Evolutionary conservation across 176 grass and related monocot genomes (phyloP), one percentile per base, ranked within the genome.

Genomic region (Pharus latifolius): DNA sequence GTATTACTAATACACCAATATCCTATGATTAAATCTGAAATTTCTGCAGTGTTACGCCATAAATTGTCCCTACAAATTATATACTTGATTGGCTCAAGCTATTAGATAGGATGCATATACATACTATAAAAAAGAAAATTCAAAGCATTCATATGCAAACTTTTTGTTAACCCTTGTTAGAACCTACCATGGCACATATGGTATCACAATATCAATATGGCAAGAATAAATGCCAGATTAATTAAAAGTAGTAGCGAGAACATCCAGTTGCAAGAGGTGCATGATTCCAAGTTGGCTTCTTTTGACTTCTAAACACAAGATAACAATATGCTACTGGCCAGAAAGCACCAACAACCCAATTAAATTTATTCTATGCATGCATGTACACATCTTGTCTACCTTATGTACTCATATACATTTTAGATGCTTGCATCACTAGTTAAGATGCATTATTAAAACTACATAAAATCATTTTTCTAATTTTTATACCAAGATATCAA

Each of bases 301-400:
- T 51, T 56, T 69, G 70, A 62, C 47, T 61, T 63, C 13, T 46
- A 22, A 60, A 31, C 63, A 28, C 20, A 22, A 55, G 10, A 27
- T 61, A 37, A 0, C 41, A 14, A 41, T 58, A 48, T 63, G 62
- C 23, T 71, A 57, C 16, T 37, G 37, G 60, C 27, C 46, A 47
- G 69, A 50, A 77, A 67, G 65, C 50, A 22, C 3, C 31, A 16
- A 52, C 23, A 51, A 79, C 7, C 35, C 28, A 72, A 65, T 27
- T 37, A 37, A 27, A 27, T 51, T 59, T 32, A 34, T 29, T 43
- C 11, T 2, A 56, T 60, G 44, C 51, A 66, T 57, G 67, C 74
- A 73, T 78, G 40, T 43, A 51, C 43, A 73, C 45, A 52, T 60
- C 68, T 60, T 54, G 53, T 13, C 27, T 25, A 22, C 48, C 76